Conservation (phyloP, 768 basidiomycete species). For the Russula ochroleuca region DNA sequence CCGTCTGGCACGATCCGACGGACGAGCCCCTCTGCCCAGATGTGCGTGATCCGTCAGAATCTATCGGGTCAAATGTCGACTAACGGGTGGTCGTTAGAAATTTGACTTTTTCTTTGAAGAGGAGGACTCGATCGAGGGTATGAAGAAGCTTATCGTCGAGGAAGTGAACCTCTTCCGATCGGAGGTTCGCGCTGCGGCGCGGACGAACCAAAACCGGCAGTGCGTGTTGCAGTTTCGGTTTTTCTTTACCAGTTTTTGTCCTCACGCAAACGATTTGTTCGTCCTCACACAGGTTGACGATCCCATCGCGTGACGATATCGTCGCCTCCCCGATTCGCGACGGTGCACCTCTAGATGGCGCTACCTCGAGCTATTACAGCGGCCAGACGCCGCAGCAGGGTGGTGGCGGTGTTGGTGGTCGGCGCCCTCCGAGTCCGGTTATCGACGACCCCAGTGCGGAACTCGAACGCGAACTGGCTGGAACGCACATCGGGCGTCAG, state of each 20-base stretch:
- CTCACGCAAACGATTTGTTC: neutral
- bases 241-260: neutral
- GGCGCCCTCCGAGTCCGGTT: slow-evolving; percentile 59
- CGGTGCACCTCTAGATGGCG: slow-evolving; percentile 52
- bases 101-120: slow-evolving; percentile 97
- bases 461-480: slow-evolving; percentile 81
- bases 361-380: slow-evolving; percentile 63
- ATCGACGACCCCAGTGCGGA: slow-evolving; percentile 84
- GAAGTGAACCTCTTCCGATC: slow-evolving; percentile 88
- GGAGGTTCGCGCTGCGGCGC: slow-evolving; percentile 73
- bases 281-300: slow-evolving; percentile 53
- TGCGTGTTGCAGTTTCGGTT: slow-evolving; percentile 32
- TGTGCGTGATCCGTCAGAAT: slow-evolving; percentile 40
- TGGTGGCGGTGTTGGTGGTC: slow-evolving; percentile 29
- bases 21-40: slow-evolving; percentile 86
- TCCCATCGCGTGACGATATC: slow-evolving; percentile 79
- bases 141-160: slow-evolving; percentile 92
- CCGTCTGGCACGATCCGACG: slow-evolving; percentile 97
- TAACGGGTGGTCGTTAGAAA: slow-evolving; percentile 46
- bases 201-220: slow-evolving; percentile 73
- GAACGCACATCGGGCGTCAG: slow-evolving; percentile 48
- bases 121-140: slow-evolving; percentile 94
- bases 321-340: slow-evolving; percentile 71
- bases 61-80: neutral
- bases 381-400: slow-evolving; percentile 28